phyloP scores from a whole-genome alignment of 345 rosid species.

The Boechera retrofracta region DNA sequence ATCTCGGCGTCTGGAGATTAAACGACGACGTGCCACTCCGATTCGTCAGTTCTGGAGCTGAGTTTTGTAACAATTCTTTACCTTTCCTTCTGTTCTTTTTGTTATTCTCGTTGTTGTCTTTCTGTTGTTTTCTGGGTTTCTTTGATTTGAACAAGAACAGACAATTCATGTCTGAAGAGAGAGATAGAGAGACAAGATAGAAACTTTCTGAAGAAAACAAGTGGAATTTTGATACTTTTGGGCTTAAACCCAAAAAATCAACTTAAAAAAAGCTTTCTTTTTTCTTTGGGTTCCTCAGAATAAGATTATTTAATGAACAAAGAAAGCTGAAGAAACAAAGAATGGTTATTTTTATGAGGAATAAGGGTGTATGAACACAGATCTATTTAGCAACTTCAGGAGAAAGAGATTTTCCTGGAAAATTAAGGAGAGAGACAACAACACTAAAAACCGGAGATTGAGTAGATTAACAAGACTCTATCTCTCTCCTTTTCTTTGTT shows the following conservation, averaged over 20 bases:
- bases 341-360: background rate
- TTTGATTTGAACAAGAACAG: slow-evolving; percentile 48
- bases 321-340: background rate
- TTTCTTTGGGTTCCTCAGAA: slow-evolving; percentile 1
- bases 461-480: background rate
- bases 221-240: slow-evolving; percentile 25
- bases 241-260: slow-evolving; percentile 24
- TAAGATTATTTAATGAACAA: background rate
- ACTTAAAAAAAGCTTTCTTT: background rate
- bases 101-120: background rate
- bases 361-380: slow-evolving; percentile 39
- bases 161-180: slow-evolving; percentile 39
- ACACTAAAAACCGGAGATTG: slow-evolving; percentile 3
- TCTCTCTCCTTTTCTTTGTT: background rate
- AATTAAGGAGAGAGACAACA: slow-evolving; percentile 26
- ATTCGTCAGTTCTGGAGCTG: slow-evolving; percentile 42
- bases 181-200: background rate
- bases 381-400: slow-evolving; percentile 22
- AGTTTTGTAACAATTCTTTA: slow-evolving; percentile 24
- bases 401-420: slow-evolving; percentile 35
- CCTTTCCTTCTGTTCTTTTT: slow-evolving; percentile 28
- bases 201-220: slow-evolving; percentile 13
- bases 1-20: slow-evolving; percentile 45
- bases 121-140: slow-evolving; percentile 34
- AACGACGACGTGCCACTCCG: slow-evolving; percentile 34